Base-by-base conservation (phyloP, 1,284 basidiomycete genomes). In the Pseudozyma sp. region DNA sequence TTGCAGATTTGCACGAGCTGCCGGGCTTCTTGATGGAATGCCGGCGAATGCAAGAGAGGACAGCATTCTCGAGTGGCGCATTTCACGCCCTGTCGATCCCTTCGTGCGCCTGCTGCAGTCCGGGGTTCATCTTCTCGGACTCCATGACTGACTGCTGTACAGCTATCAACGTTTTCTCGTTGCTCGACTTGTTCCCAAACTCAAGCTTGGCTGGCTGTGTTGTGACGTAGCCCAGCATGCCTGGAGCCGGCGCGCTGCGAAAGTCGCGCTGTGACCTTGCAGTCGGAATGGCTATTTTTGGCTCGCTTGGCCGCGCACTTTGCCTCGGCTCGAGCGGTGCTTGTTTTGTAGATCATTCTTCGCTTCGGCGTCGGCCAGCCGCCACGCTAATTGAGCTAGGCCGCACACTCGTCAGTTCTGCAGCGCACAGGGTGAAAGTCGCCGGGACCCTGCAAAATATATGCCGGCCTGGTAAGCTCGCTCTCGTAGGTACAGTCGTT, bases 151-250 rank as follows among this genome's bases (percentile, higher is more conserved):
- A 24, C 24, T 24, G 24, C 1, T 24, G 24, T 24, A 24, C 24
- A 24, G 24, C 2, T 24, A 24, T 24, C 24, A 24, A 16, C 13
- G 13, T 16, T 30, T 31, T 29, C 35, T 37, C 35, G 35, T 14
- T 37, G 8, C 14, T 9, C 35, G 14, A 37, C 35, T 37, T 37
- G 35, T 37, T 4, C 10, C 35, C 10, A 37, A 37, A 1, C 35
- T 14, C 35, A 13, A 13, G 40, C 40, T 42, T 42, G 40, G 40
- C 40, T 42, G 2, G 51, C 52, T 68, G 60, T 56, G 60, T 29
- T 40, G 47, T 69, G 67, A 69, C 67, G 67, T 69, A 48, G 56
- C 44, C 33, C 17, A 44, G 53, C 60, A 63, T 63, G 43, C 16
- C 40, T 42, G 31, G 19, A 3, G n/a, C 17, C 30, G 17, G n/a